Conservation (phyloP, 768 basidiomycete species). For the Bullera alba region DNA sequence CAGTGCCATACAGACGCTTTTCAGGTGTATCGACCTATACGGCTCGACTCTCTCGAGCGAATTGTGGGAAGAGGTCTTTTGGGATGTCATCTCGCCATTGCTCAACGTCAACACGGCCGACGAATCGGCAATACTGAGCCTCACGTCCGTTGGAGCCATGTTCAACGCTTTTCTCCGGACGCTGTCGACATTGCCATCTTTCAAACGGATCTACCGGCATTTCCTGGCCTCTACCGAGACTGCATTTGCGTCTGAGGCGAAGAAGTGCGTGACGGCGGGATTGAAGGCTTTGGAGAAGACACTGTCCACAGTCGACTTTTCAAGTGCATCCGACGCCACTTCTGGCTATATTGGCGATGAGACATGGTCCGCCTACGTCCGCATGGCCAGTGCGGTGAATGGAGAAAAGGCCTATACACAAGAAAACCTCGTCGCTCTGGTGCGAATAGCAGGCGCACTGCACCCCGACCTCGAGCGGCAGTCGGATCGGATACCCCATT, state of each 20-base stretch:
- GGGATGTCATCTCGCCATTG: slow-evolving; percentile 82
- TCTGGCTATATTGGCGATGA: slow-evolving; percentile 50
- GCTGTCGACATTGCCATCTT: slow-evolving; percentile 66
- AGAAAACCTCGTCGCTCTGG: slow-evolving; percentile 73
- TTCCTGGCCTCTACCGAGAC: slow-evolving; percentile 69
- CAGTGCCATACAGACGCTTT: slow-evolving; percentile 90
- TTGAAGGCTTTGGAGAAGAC: slow-evolving; percentile 76
- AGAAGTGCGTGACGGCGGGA: slow-evolving; percentile 71
- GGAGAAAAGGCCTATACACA: slow-evolving; percentile 59
- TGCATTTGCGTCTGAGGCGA: slow-evolving; percentile 61
- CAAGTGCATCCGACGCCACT: slow-evolving; percentile 23
- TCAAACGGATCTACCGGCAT: slow-evolving; percentile 63
- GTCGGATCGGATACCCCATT: slow-evolving; percentile 45
- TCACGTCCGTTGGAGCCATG: slow-evolving; percentile 75
- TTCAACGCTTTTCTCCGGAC: slow-evolving; percentile 73
- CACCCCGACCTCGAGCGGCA: slow-evolving; percentile 54
- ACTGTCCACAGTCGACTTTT: slow-evolving; percentile 38
- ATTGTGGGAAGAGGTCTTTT: slow-evolving; percentile 86
- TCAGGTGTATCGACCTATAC: slow-evolving; percentile 87
- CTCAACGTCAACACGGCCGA: slow-evolving; percentile 58
- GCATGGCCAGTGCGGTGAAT: slow-evolving; percentile 52
- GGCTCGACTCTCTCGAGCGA: slow-evolving; percentile 72
- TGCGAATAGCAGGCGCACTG: slow-evolving; percentile 60
- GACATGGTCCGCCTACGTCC: slow-evolving; percentile 64
- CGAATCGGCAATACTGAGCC: slow-evolving; percentile 76